A percentile compares a stretch with the other conserved stretches of the same genome.
Evolutionary conservation across 2,329 filamentous ascomycete genomes (phyloP).

Genomic region (Stemphylium lycopersici): DNA sequence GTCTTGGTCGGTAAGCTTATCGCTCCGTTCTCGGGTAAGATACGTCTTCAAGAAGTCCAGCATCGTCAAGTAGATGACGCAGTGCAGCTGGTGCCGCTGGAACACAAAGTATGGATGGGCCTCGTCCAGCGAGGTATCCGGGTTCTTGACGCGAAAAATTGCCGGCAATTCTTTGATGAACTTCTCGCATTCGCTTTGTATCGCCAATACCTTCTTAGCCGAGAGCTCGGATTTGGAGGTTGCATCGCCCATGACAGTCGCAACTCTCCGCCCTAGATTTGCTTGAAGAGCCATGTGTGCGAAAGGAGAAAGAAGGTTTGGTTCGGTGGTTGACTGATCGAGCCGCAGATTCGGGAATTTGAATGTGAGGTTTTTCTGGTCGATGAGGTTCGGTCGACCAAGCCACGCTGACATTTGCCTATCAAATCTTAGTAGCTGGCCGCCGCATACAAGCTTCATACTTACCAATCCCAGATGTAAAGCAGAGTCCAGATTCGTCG

Average conservation of each 20-base stretch:
- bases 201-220: conserved; percentile 26
- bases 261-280: conserved; percentile 44
- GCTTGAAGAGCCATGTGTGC: conserved; percentile 53
- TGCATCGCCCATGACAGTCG: conserved; percentile 28
- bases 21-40: conserved; percentile 48
- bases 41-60: conserved; percentile 56
- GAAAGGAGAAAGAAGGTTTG: conserved; percentile 52
- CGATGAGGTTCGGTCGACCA: conserved; percentile 54
- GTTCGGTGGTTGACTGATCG: conserved; percentile 40
- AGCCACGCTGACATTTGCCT: conserved; percentile 54
- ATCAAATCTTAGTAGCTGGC: background rate
- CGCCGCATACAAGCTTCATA: background rate
- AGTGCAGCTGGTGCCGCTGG: conserved; percentile 56
- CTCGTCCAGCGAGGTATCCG: conserved; percentile 53
- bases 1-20: conserved; percentile 40
- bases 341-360: conserved; percentile 51
- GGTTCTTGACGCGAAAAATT: conserved; percentile 48
- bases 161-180: conserved; percentile 55
- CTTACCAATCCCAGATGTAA: conserved; percentile 58
- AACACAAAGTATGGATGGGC: conserved; percentile 53
- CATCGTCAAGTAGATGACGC: conserved; percentile 54
- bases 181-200: conserved; percentile 48
- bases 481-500: conserved; percentile 55
- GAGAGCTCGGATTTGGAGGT: conserved; percentile 23
- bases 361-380: conserved; percentile 49